phyloP scores from a whole-genome alignment of 768 basidiomycete genomes.

The Tricholoma bakamatsutake region DNA sequence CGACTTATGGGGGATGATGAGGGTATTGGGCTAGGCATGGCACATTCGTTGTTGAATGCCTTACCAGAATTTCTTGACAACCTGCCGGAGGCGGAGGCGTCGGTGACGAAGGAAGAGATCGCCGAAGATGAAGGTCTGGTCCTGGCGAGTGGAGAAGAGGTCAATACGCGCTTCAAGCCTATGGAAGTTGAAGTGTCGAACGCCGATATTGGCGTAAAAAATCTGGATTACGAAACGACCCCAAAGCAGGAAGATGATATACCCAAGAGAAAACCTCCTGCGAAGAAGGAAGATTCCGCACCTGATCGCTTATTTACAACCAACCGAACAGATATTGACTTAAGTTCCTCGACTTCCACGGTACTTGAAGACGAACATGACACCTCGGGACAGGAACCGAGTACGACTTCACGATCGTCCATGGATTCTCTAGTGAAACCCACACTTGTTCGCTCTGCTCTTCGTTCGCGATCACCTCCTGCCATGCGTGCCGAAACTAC shows the following conservation, averaged over 20 bases:
- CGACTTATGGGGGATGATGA: conserved; percentile 65
- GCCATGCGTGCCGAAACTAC: background rate
- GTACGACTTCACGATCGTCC: background rate
- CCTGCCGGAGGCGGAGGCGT: conserved; percentile 7
- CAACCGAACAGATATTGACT: background rate
- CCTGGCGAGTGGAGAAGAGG: background rate
- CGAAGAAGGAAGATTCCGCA: background rate
- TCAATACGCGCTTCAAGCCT: background rate
- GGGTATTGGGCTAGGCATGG: conserved; percentile 41
- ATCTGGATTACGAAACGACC: background rate
- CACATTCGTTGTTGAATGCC: conserved; percentile 67
- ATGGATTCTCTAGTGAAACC: background rate
- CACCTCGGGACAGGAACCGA: background rate
- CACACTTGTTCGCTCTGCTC: background rate
- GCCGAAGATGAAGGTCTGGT: background rate
- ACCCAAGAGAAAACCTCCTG: background rate
- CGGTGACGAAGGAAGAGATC: background rate
- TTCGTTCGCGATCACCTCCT: background rate
- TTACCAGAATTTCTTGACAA: conserved; percentile 55
- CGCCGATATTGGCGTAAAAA: no score
- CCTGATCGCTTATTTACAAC: background rate
- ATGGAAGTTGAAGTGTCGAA: background rate
- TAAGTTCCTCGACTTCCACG: background rate
- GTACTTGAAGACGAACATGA: background rate
- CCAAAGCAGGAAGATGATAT: background rate